These are phyloP conservation scores for Stentor roeselii DNA, from an alignment of 73 alveolate genomes.

Conservation along the genomic window DNA sequence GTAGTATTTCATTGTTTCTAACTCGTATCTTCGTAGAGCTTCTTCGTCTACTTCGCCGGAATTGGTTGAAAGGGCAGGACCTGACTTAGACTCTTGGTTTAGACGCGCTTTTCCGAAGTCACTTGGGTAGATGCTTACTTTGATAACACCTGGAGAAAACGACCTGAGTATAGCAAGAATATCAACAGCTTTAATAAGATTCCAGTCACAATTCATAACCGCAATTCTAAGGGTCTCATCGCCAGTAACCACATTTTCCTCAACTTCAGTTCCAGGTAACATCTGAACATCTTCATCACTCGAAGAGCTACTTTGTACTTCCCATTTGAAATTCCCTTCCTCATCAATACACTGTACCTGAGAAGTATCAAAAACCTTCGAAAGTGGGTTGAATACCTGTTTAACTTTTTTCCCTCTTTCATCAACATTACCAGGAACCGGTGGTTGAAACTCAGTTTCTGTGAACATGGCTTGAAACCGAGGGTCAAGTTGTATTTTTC, in stretches of 20 bases:
- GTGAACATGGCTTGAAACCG: constrained; percentile 75
- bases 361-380: constrained; percentile 18
- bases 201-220: constrained; percentile 86
- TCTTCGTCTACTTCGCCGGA: constrained; percentile 33
- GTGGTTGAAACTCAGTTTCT: constrained; percentile 62
- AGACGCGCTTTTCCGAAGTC: constrained; percentile 79
- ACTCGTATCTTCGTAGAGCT: constrained; percentile 84
- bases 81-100: constrained; percentile 71
- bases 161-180: constrained; percentile 73
- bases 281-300: constrained; percentile 47
- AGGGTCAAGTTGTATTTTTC: constrained; percentile 76
- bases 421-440: constrained; percentile 61
- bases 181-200: constrained; percentile 75
- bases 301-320: constrained; percentile 15
- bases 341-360: constrained; percentile 41
- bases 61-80: constrained; percentile 54
- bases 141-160: constrained; percentile 69
- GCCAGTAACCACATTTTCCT: constrained; percentile 27
- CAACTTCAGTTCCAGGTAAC: neutral
- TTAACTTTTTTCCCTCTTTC: constrained; percentile 57
- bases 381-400: constrained; percentile 4
- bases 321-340: constrained; percentile 33
- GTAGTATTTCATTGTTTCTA: constrained; percentile 84
- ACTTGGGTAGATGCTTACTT: constrained; percentile 86
- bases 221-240: constrained; percentile 74